phyloP scores from a whole-genome alignment of 306 rosid species.

The Dicorynia guianensis region DNA sequence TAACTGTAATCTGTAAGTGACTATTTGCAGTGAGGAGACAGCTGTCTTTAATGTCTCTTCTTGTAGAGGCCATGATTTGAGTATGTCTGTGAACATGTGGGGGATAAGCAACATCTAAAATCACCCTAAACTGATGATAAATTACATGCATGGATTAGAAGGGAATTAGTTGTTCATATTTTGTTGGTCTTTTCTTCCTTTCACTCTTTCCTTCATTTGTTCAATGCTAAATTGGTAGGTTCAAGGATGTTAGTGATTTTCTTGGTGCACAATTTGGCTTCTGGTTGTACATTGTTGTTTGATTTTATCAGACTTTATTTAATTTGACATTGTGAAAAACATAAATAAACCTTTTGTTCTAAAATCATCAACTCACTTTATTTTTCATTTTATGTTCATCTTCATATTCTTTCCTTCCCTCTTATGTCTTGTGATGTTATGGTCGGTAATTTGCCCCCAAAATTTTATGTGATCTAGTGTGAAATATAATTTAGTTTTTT shows the following conservation, averaged over 20 bases:
- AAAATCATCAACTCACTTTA: not conserved
- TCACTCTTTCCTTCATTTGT: not conserved
- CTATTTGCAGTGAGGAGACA: not conserved
- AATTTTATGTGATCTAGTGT: not conserved
- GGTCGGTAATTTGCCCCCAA: not conserved
- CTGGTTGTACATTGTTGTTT: too few species aligned
- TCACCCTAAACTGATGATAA: not conserved
- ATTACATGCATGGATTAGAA: not conserved
- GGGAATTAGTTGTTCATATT: not conserved
- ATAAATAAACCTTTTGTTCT: not conserved
- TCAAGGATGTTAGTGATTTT: not conserved
- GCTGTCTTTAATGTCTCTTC: not conserved
- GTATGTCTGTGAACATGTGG: not conserved
- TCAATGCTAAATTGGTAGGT: not conserved
- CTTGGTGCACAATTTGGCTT: not conserved
- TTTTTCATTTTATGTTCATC: conserved; percentile 2
- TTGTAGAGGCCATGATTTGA: conserved; percentile 4
- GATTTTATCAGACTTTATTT: not conserved
- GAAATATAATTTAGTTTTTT: conserved; percentile 25
- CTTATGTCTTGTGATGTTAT: not conserved
- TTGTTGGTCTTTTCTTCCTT: not conserved
- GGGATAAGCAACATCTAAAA: too few species aligned
- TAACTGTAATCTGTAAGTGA: not conserved
- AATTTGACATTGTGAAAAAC: not conserved
- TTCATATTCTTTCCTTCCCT: conserved; percentile 18